Conservation (phyloP, 805 yeast species). For the Saccharomycopsis schoenii region DNA sequence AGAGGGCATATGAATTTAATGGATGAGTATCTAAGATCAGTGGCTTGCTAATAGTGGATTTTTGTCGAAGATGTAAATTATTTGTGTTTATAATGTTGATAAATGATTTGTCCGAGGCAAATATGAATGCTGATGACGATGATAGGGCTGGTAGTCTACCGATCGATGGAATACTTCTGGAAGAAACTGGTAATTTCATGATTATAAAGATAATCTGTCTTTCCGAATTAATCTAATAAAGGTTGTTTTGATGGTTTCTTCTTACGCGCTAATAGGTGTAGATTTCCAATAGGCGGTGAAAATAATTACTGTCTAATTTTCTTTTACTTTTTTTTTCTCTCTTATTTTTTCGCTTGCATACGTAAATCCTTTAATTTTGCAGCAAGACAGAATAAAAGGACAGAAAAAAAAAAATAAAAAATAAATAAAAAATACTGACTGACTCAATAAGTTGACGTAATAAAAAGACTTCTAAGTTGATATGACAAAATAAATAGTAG, state of each 20-base stretch:
- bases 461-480: no score
- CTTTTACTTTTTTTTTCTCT: no score
- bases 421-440: no score
- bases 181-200: not conserved
- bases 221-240: not conserved
- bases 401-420: no score
- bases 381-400: no score
- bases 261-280: not conserved
- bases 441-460: no score
- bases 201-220: not conserved
- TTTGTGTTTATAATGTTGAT: no score
- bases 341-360: no score
- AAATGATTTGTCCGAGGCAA: not conserved
- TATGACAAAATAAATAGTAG: no score
- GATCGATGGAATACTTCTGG: not conserved
- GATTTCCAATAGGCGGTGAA: no score
- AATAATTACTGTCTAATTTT: no score
- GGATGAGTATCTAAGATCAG: not conserved
- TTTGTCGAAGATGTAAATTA: not conserved
- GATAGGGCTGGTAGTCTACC: not conserved
- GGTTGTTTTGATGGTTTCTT: not conserved
- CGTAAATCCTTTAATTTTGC: no score
- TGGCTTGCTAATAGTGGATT: not conserved
- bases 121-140: not conserved
- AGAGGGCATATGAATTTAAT: not conserved